Evolutionary conservation across 352 stramenopile species (phyloP).

Genomic region (Phytophthora idaei): DNA sequence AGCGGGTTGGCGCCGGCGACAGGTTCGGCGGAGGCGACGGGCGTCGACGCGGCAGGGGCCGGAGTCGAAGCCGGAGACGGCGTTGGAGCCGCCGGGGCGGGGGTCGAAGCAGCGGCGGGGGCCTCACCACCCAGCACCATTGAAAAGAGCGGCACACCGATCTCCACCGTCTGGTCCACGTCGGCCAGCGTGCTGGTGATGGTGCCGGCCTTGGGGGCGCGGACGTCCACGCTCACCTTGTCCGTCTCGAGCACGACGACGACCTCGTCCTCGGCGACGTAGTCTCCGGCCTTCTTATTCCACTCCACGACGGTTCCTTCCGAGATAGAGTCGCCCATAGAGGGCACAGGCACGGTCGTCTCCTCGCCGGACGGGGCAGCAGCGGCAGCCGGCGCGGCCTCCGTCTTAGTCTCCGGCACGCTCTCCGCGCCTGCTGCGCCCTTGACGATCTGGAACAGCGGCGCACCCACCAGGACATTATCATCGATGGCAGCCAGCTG

Average conservation of each 20-base stretch:
- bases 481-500: conserved; percentile 93
- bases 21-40: conserved; percentile 23
- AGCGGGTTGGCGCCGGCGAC: conserved; percentile 50
- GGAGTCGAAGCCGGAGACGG: conserved; percentile 24
- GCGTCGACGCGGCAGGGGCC: conserved; percentile 25
- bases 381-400: conserved; percentile 22
- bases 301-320: conserved; percentile 98
- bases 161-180: conserved; percentile 96
- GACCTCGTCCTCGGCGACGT: conserved; percentile 95
- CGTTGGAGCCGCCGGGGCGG: conserved; percentile 11
- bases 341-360: conserved; percentile 78
- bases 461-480: conserved; percentile 93
- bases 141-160: conserved; percentile 95
- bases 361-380: conserved; percentile 29
- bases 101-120: conserved; percentile 20
- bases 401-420: conserved; percentile 22
- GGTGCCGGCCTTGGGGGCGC: conserved; percentile 84
- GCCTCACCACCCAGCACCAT: conserved; percentile 76
- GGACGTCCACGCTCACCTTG: conserved; percentile 95
- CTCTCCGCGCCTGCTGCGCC: conserved; percentile 52
- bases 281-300: conserved; percentile 93
- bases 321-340: conserved; percentile 96
- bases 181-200: conserved; percentile 91
- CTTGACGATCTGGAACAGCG: conserved; percentile 93
- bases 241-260: conserved; percentile 98